Evolutionary conservation across 2,329 filamentous ascomycete genomes (phyloP).

Genomic region (Calonectria pteridis): DNA sequence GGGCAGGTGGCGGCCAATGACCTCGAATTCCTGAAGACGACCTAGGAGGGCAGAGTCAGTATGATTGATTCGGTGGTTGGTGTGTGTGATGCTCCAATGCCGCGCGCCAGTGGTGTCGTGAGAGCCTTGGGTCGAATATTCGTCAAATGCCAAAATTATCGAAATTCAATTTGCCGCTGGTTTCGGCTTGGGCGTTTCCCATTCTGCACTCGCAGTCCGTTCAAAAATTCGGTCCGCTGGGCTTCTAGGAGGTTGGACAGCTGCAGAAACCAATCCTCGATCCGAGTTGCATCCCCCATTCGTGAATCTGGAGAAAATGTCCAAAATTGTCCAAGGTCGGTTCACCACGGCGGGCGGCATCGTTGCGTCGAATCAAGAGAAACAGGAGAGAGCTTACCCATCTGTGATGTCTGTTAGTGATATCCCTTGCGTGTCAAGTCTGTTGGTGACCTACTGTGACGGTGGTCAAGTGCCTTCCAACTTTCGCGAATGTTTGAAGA

Average conservation of each 20-base stretch:
- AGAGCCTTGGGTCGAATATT: constrained; percentile 1
- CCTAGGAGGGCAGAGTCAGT: constrained; percentile 68
- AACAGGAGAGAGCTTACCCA: constrained; percentile 66
- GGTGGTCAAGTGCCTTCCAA: constrained; percentile 59
- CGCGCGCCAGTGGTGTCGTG: constrained; percentile 16
- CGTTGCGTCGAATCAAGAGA: constrained; percentile 36
- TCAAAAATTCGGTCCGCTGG: background rate
- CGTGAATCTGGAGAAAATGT: constrained; percentile 24
- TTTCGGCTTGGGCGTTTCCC: background rate
- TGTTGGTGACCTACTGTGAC: constrained; percentile 61
- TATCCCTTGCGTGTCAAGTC: constrained; percentile 48
- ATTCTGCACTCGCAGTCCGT: background rate
- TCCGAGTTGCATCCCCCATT: constrained; percentile 3
- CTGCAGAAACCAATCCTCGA: constrained; percentile 22
- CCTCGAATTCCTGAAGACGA: constrained; percentile 99
- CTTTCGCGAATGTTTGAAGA: constrained; percentile 56
- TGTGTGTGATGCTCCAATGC: constrained; percentile 16
- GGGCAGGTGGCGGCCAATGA: constrained; percentile 99
- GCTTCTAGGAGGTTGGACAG: background rate
- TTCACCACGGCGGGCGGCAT: constrained; percentile 42
- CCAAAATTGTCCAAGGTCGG: constrained; percentile 38
- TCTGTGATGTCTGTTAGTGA: constrained; percentile 62
- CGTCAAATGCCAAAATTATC: constrained; percentile 14
- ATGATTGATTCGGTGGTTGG: constrained; percentile 13
- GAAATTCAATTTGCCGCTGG: background rate